Base-by-base conservation (phyloP, 768 basidiomycete genomes). In the Pleurotus tuber-regium region DNA sequence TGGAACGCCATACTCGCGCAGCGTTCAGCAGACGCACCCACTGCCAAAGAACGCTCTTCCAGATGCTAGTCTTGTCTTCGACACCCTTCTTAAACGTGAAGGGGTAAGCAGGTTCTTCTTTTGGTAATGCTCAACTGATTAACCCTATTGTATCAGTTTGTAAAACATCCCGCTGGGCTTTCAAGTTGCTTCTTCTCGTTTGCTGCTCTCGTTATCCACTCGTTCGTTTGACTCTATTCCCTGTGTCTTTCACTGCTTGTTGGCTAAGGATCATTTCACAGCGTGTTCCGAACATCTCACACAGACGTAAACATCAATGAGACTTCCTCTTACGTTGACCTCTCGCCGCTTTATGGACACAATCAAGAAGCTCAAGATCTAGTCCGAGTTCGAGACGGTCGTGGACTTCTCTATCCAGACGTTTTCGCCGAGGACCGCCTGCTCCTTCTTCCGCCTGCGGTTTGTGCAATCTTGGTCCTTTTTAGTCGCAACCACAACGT, bases 401-500 rank as follows among this genome's bases (percentile, higher is more conserved):
- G 78, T 14, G 91, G 91, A 0, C 64, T 75, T 21, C 70, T 93
- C 4, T 69, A 75, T 55, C 86, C 84, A 1, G 91, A 93, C 52
- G 72, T 76, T 0, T 93, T 92, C 60, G 82, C 88, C 0, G 92
- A 93, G 62, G 85, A 91, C 54, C 73, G 91, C 31, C 69, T 93
- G 4, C 70, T 91, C 18, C 72, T 89, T 6, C 79, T 92, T n/a
- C 91, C 91, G 1, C 90, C 90, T 0, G 83, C 82, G 1, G 82
- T 84, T 46, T 82, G 85, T 53, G 82, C 77, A 3, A 63, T 92
- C n/a, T 75, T 93, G 18, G 78, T 92, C n/a, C 63, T 91, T n/a
- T 93, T 92, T 76, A 89, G 76, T 61, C 78, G 91, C n/a, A 93
- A 93, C 55, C 91, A 93, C 61, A 93, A 90, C 60, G 90, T 91